Evolutionary conservation across 2,329 filamentous ascomycete genomes (phyloP), one percentile per base, ranked within the genome.

Genomic region (Talaromyces sp.): DNA sequence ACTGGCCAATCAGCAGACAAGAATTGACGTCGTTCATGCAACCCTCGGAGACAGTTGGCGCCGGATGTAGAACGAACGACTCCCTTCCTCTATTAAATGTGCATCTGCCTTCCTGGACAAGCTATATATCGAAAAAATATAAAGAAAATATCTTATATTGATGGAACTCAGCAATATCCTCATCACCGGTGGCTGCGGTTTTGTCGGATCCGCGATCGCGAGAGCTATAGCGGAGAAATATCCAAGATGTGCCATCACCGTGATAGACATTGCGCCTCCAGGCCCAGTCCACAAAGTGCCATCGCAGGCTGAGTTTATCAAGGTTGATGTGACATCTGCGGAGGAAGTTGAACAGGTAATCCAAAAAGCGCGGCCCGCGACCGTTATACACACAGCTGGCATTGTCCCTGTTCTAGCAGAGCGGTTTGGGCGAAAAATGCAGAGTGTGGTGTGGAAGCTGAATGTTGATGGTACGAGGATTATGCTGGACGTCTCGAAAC

Each of bases 391-490:
- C 59, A 79, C 81, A 0, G 84, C 82, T 3, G 82, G 75, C 7
- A 69, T 77, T 35, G 80, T 71, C n/a, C 79, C 76, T 56, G 64
- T 58, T 38, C 64, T 76, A 35, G 67, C 68, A 46, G 74, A 77
- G 62, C 70, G 74, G 51, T 77, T 74, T 63, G 63, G 66, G 19
- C 68, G 75, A 57, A 66, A 67, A 51, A 57, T 75, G 31, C 70
- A 76, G 62, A 64, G 57, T n/a, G 68, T 70, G 21, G 77, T 83
- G 27, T 81, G 79, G 64, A 72, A 70, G 21, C 71, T 83, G 61
- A 86, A 86, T 68, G 78, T 84, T 46, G 74, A 79, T 26, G 84
- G 83, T 7, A 85, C 84, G 3, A 70, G 71, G 52, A 81, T 84
- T 66, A 75, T 85, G 56, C 66, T 86, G 7, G 70, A 78, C 3